Evolutionary conservation across 257 asterid species (phyloP), one percentile per base, ranked within the genome.

Genomic region (Linderniella brevidens): DNA sequence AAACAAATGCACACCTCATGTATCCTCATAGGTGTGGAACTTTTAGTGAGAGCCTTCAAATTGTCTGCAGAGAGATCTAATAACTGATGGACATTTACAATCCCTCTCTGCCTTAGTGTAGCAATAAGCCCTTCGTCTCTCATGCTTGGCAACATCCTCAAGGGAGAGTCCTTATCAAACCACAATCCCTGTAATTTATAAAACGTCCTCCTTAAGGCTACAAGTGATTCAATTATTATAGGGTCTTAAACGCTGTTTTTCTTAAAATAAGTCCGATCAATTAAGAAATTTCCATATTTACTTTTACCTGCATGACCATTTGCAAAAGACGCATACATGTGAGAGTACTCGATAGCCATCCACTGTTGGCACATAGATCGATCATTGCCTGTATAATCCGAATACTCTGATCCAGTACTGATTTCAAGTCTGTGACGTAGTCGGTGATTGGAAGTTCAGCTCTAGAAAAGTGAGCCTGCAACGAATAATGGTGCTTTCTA

Each of bases 361-460:
- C 98, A 25, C 98, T 88, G 68, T 88, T 88, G 17, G 95, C 95
- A 68, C 95, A 88, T 41, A 88, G 62, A 72, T 88, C 98, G 66
- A 88, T 88, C 98, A 88, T 88, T 61, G 94, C 98, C 82, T 88
- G 98, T 59, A 88, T 66, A 51, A 88, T 68, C 42, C 95, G 95
- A 58, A 88, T 84, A 63, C 98, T 84, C 61, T 88, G 98, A 78
- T 84, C 98, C 73, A 88, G 59, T 54, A 88, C 94, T 17, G 94
- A 84, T 72, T 88, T 88, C 70, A 80, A 60, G 67, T 88, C 98
- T 13, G 98, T 88, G 42, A 80, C 73, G 53, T 88, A 88, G 72
- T 88, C 98, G 46, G 90, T 81, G 64, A 84, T 57, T 45, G 95
- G 94, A 37, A 88, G 61, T 56, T 88, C 92, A 61, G 79, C 76